Conservation (phyloP, 2,329 filamentous ascomycete species). For the Epichloe scottii region DNA sequence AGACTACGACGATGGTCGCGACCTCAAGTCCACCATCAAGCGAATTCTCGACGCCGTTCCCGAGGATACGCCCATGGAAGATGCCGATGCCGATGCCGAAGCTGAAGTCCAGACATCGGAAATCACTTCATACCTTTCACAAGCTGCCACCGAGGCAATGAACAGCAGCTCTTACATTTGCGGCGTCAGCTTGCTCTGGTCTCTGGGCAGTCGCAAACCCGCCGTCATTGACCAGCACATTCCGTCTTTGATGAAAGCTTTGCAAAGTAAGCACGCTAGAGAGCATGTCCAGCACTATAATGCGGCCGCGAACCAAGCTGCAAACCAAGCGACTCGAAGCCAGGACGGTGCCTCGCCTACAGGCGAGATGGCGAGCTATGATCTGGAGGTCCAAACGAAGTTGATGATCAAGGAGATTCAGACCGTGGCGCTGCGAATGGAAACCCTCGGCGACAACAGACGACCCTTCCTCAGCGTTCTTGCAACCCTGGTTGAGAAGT, state of each 20-base stretch:
- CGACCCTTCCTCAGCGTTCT: conserved; percentile 91
- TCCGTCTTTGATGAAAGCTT: conserved; percentile 75
- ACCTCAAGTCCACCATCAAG: conserved; percentile 63
- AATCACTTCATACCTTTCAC: conserved; percentile 72
- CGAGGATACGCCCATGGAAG: conserved; percentile 57
- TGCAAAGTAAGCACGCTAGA: conserved; percentile 82
- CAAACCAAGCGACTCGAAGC: conserved; percentile 27
- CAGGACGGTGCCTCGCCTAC: conserved; percentile 42
- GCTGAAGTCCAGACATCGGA: conserved; percentile 73
- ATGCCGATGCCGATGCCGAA: conserved; percentile 73
- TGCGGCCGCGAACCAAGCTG: conserved; percentile 39
- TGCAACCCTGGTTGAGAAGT: conserved; percentile 90
- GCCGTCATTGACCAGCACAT: conserved; percentile 86
- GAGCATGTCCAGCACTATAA: conserved; percentile 78
- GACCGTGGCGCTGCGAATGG: conserved; percentile 83
- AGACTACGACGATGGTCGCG: conserved; percentile 54
- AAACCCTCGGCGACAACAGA: conserved; percentile 77
- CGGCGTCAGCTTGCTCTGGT: conserved; percentile 89
- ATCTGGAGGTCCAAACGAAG: conserved; percentile 78
- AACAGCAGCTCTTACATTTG: conserved; percentile 71
- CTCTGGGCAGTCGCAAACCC: conserved; percentile 71
- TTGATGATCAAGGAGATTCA: conserved; percentile 94
- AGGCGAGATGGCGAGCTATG: conserved; percentile 55
- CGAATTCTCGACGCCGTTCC: conserved; percentile 83
- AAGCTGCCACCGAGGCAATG: conserved; percentile 78